Percentiles rank a stretch among this genome's conserved stretches.
Evolutionary conservation across 2,329 filamentous ascomycete genomes (phyloP).

Genomic region (Arthrinium puccinioides): DNA sequence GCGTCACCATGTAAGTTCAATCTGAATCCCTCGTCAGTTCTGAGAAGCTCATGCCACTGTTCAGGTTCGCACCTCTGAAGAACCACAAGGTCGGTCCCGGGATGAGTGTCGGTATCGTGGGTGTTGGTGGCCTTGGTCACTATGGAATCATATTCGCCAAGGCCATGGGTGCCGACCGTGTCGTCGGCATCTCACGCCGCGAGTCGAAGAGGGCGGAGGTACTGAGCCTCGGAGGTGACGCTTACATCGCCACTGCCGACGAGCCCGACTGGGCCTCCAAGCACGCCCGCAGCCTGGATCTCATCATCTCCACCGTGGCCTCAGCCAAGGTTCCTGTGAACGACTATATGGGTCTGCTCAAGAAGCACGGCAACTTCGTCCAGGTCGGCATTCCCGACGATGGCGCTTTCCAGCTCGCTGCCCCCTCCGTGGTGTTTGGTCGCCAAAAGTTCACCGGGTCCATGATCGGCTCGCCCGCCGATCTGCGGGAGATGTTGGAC

Average conservation of each 20-base stretch:
- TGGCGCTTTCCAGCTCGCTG: slow-evolving; percentile 7
- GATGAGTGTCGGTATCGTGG: slow-evolving; percentile 56
- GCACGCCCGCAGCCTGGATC: slow-evolving; percentile 38
- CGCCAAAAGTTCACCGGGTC: slow-evolving; percentile 35
- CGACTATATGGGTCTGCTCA: slow-evolving; percentile 50
- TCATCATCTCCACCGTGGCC: slow-evolving; percentile 48
- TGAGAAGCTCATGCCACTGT: too few species aligned
- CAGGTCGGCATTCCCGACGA: slow-evolving; percentile 59
- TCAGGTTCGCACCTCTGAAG: slow-evolving; percentile 51
- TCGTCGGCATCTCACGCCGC: slow-evolving; percentile 45
- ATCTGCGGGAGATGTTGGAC: slow-evolving; percentile 44
- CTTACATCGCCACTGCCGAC: slow-evolving; percentile 28
- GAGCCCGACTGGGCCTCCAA: slow-evolving; percentile 43
- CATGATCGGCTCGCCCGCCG: slow-evolving; percentile 32
- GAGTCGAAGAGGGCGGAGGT: slow-evolving; percentile 42
- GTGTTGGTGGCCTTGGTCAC: slow-evolving; percentile 57
- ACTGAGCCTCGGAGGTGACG: slow-evolving; percentile 40
- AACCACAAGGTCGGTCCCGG: slow-evolving; percentile 54
- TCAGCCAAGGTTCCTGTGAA: slow-evolving; percentile 42
- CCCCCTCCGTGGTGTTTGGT: slow-evolving; percentile 31
- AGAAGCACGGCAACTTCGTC: slow-evolving; percentile 50
- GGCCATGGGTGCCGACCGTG: slow-evolving; percentile 50
- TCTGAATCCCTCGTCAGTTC: too few species aligned
- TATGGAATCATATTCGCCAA: slow-evolving; percentile 59
- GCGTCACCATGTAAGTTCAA: slow-evolving; percentile 57